phyloP scores from a whole-genome alignment of 768 basidiomycete species.

The Trametes meyenii region DNA sequence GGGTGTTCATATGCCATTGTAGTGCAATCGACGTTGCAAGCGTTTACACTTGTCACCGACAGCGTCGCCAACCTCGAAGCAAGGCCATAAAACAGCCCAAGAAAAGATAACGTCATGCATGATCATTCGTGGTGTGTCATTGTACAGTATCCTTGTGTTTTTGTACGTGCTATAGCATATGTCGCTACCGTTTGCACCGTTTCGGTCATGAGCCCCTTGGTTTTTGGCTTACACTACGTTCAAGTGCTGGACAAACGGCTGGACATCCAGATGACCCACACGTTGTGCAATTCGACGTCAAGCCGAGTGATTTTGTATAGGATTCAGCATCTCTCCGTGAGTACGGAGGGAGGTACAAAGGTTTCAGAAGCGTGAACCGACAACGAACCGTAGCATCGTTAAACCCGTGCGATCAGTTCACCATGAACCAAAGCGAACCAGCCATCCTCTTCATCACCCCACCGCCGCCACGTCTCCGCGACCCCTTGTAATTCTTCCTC shows the following conservation, averaged over 20 bases:
- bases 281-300: too few species aligned
- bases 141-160: too few species aligned
- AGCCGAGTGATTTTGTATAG: too few species aligned
- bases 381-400: neutral
- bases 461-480: slow-evolving; percentile 17
- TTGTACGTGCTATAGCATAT: neutral
- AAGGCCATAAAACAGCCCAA: neutral
- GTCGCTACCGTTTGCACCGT: neutral
- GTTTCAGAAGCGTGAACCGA: too few species aligned
- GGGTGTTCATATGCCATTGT: neutral
- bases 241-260: too few species aligned
- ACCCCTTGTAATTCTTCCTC: slow-evolving; percentile 16
- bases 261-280: too few species aligned
- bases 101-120: neutral
- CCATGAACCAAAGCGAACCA: slow-evolving; percentile 25
- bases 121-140: neutral
- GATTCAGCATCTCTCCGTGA: too few species aligned
- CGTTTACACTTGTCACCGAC: slow-evolving; percentile 54
- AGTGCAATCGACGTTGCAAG: slow-evolving; percentile 50
- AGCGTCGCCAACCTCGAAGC: slow-evolving; percentile 45
- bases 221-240: too few species aligned
- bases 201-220: too few species aligned
- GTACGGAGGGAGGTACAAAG: too few species aligned
- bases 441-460: slow-evolving; percentile 24
- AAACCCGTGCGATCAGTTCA: slow-evolving; percentile 17